These are phyloP conservation scores for Lantana camara DNA, from an alignment of 257 asterid species.

Conservation along the genomic window DNA sequence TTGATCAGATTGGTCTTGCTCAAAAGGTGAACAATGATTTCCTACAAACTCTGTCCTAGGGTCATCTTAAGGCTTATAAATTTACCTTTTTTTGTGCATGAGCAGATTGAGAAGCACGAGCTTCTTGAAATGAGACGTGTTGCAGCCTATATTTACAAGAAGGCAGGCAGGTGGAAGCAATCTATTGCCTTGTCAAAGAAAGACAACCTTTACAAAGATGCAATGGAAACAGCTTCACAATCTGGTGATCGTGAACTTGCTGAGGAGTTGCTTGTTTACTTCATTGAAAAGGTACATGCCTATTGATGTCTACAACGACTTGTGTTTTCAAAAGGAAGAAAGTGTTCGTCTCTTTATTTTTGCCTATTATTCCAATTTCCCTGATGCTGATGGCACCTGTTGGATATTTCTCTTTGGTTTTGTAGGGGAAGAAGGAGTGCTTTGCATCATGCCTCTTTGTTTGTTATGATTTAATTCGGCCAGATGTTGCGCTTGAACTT, in stretches of 20 bases:
- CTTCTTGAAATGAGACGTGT: slow-evolving; percentile 99
- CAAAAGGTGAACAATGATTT: slow-evolving; percentile 70
- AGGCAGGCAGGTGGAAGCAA: slow-evolving; percentile 99
- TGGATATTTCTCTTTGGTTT: not conserved
- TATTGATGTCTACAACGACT: slow-evolving; percentile 5
- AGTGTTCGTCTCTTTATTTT: too few species aligned
- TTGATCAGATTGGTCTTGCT: slow-evolving; percentile 98
- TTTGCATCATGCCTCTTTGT: slow-evolving; percentile 97
- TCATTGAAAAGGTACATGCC: slow-evolving; percentile 85
- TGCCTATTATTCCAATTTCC: too few species aligned
- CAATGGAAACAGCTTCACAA: slow-evolving; percentile 99
- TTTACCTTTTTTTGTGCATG: slow-evolving; percentile 15
- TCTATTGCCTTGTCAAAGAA: slow-evolving; percentile 97
- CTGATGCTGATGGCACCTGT: too few species aligned
- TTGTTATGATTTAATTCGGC: slow-evolving; percentile 89
- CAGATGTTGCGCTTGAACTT: slow-evolving; percentile 94
- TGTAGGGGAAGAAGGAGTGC: slow-evolving; percentile 99
- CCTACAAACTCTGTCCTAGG: slow-evolving; percentile 2
- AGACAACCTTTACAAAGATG: slow-evolving; percentile 94
- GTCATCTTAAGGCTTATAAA: slow-evolving; percentile 24
- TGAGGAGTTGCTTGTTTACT: slow-evolving; percentile 96
- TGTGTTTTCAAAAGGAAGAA: not conserved
- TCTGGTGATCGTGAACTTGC: slow-evolving; percentile 99
- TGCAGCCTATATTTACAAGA: slow-evolving; percentile 97
- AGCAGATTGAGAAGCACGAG: slow-evolving; percentile 97